Conservation (phyloP, 106 monocot species). For the Dendrobium catenatum region DNA sequence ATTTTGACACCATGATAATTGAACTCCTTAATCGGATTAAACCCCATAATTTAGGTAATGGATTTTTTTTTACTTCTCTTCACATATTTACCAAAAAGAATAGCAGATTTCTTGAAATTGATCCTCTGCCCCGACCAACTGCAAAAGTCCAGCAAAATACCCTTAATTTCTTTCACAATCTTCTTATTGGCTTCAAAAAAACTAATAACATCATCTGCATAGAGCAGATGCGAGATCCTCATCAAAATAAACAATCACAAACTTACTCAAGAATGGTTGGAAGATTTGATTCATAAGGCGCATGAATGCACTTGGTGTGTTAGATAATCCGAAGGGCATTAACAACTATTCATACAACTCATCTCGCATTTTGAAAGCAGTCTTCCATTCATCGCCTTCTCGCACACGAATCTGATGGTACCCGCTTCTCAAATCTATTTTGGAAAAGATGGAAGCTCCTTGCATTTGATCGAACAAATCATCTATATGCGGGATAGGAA, state of each 20-base stretch:
- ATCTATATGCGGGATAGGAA: neutral
- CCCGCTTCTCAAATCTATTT: too few species aligned
- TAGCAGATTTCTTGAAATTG: too few species aligned
- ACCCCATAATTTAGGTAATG: too few species aligned
- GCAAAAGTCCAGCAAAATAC: too few species aligned
- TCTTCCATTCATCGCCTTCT: neutral
- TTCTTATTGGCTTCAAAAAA: too few species aligned
- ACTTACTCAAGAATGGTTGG: neutral
- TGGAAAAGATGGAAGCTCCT: neutral
- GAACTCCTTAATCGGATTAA: too few species aligned
- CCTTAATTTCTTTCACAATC: too few species aligned
- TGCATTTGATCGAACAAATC: neutral
- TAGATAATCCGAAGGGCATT: neutral
- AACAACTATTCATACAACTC: neutral
- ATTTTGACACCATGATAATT: too few species aligned
- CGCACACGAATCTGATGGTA: neutral
- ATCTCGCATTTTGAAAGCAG: neutral
- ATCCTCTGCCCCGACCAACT: too few species aligned
- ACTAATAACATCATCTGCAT: too few species aligned
- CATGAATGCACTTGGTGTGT: neutral
- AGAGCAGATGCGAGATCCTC: neutral
- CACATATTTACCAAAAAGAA: too few species aligned
- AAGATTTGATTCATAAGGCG: neutral
- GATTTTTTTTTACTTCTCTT: too few species aligned
- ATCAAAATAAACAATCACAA: neutral